phyloP scores from a whole-genome alignment of 2,329 filamentous ascomycete species.

The Aspergillus piperis region DNA sequence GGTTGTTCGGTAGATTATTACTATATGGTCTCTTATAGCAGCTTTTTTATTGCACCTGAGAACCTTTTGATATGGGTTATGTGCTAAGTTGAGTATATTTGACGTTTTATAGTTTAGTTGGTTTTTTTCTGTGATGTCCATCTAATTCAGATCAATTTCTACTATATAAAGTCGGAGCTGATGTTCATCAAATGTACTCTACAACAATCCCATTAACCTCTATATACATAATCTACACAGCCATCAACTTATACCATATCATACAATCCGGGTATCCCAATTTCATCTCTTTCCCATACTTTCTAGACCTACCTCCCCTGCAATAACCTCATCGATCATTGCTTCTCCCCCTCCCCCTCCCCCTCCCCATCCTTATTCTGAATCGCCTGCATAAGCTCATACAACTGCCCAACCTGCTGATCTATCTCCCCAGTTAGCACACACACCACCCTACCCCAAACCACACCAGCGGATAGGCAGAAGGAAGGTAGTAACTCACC shows the following conservation, averaged over 20 bases:
- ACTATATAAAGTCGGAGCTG: too few relatives aligned
- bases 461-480: too few relatives aligned
- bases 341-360: conserved; percentile 3
- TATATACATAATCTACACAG: not conserved
- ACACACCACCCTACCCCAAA: conserved; percentile 55
- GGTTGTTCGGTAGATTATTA: not conserved
- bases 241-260: not conserved
- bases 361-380: conserved; percentile 47
- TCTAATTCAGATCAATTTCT: too few relatives aligned
- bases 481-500: conserved; percentile 53
- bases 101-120: too few relatives aligned
- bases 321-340: not conserved
- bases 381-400: conserved; percentile 89
- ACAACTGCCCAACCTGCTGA: conserved; percentile 89
- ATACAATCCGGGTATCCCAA: not conserved
- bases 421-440: conserved; percentile 54
- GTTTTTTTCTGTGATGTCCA: too few relatives aligned
- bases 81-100: too few relatives aligned
- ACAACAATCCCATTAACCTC: not conserved
- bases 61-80: too few relatives aligned
- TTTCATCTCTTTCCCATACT: not conserved
- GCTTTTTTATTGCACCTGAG: too few relatives aligned
- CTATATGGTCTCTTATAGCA: not conserved
- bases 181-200: too few relatives aligned
- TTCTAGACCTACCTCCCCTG: too few relatives aligned